phyloP scores from a whole-genome alignment of 1,139 yeast species.

The Candida sojae region DNA sequence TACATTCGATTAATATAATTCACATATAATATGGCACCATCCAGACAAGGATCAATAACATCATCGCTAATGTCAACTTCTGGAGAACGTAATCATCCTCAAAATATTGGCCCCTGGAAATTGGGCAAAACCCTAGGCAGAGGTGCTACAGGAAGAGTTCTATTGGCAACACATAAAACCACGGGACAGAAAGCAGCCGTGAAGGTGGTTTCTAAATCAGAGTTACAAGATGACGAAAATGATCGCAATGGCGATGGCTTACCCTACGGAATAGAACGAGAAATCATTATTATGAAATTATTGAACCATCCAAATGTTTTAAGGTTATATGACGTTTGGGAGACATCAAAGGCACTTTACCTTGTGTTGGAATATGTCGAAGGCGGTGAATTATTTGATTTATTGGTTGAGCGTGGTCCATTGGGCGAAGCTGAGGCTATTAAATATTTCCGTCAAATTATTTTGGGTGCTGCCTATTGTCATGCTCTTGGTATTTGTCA shows the following conservation, averaged over 20 bases:
- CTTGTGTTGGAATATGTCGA: slow-evolving; percentile 78
- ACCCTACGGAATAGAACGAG: slow-evolving; percentile 82
- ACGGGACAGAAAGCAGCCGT: slow-evolving; percentile 82
- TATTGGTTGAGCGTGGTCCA: slow-evolving; percentile 78
- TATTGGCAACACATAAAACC: slow-evolving; percentile 66
- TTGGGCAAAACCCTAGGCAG: slow-evolving; percentile 77
- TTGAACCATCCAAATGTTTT: slow-evolving; percentile 76
- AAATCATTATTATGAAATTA: slow-evolving; percentile 79
- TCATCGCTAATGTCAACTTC: slow-evolving; percentile 34
- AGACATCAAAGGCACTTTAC: slow-evolving; percentile 72
- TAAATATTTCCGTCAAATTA: slow-evolving; percentile 72
- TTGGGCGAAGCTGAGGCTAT: slow-evolving; percentile 75
- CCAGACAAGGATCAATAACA: slow-evolving; percentile 43
- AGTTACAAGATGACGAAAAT: slow-evolving; percentile 42
- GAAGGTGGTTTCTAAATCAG: slow-evolving; percentile 73
- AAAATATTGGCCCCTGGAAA: slow-evolving; percentile 75
- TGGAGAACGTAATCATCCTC: slow-evolving; percentile 39
- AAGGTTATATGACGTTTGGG: slow-evolving; percentile 82
- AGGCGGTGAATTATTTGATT: slow-evolving; percentile 80
- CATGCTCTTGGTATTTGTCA: slow-evolving; percentile 82
- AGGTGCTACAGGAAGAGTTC: slow-evolving; percentile 81
- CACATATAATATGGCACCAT: slow-evolving; percentile 28
- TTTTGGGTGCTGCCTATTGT: slow-evolving; percentile 79
- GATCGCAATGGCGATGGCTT: slow-evolving; percentile 46
- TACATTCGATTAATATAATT: neutral